Evolutionary conservation across 1,284 basidiomycete genomes (phyloP).

Genomic region (Coniferiporia weirii): DNA sequence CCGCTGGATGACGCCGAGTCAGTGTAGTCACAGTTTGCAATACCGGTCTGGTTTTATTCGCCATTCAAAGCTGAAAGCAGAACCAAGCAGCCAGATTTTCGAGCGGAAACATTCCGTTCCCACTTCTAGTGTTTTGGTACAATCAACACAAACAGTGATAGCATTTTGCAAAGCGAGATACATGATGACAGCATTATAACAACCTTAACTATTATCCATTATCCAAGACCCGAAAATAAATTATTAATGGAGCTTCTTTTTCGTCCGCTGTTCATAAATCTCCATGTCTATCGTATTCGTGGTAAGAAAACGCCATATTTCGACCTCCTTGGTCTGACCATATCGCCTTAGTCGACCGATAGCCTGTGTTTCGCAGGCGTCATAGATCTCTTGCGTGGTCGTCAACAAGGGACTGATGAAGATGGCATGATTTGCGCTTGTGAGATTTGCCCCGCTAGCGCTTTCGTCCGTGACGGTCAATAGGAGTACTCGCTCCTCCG

Average conservation of each 20-base stretch:
- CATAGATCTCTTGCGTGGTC: slow-evolving; percentile 73
- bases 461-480: slow-evolving; percentile 92
- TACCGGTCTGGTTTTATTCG: no score
- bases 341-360: slow-evolving; percentile 85
- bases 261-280: slow-evolving; percentile 53
- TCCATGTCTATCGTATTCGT: slow-evolving; percentile 82
- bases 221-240: background rate
- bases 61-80: no score
- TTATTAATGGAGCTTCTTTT: slow-evolving; percentile 3
- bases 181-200: background rate
- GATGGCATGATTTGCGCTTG: slow-evolving; percentile 90
- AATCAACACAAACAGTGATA: background rate
- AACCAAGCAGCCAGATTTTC: no score
- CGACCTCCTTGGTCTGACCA: slow-evolving; percentile 77
- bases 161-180: background rate
- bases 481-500: slow-evolving; percentile 75
- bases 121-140: no score
- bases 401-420: slow-evolving; percentile 89
- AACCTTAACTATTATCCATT: background rate
- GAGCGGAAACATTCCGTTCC: no score
- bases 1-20: no score
- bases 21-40: no score
- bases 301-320: slow-evolving; percentile 78
- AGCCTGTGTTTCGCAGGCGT: slow-evolving; percentile 85
- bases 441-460: slow-evolving; percentile 89